phyloP scores from a whole-genome alignment of 139 green algal species.

The Coelastrella sp. region DNA sequence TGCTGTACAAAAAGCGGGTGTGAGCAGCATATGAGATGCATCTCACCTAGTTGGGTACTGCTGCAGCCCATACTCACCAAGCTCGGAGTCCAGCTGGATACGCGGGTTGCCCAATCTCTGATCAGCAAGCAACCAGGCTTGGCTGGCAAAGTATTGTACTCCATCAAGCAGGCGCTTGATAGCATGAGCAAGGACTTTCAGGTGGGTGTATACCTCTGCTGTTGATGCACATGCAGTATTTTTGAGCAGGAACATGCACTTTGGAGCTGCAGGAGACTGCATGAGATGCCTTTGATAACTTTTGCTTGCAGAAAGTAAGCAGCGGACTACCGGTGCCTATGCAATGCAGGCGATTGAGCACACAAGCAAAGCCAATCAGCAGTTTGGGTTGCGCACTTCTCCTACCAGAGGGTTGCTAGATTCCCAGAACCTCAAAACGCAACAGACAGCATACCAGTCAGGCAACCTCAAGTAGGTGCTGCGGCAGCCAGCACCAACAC shows the following conservation, averaged over 20 bases:
- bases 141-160: constrained; percentile 69
- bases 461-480: constrained; percentile 55
- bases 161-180: constrained; percentile 67
- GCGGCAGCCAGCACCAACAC: not conserved
- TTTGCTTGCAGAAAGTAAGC: not conserved
- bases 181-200: constrained; percentile 61
- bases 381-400: constrained; percentile 36
- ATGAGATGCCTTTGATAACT: not conserved
- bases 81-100: constrained; percentile 70
- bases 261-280: no score
- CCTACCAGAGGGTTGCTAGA: constrained; percentile 69
- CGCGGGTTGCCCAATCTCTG: constrained; percentile 64
- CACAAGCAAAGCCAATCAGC: constrained; percentile 20
- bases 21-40: not conserved
- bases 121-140: constrained; percentile 74
- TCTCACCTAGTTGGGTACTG: not conserved
- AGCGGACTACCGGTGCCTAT: not conserved
- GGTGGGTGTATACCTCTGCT: constrained; percentile 33
- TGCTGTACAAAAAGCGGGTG: not conserved
- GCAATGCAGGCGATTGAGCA: constrained; percentile 22
- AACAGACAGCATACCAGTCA: constrained; percentile 54
- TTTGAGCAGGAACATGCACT: no score
- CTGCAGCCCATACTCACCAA: constrained; percentile 68
- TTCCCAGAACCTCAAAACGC: constrained; percentile 56
- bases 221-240: not conserved